Base-by-base conservation (phyloP, 139 green algal species). In the Coccomyxa sp. region DNA sequence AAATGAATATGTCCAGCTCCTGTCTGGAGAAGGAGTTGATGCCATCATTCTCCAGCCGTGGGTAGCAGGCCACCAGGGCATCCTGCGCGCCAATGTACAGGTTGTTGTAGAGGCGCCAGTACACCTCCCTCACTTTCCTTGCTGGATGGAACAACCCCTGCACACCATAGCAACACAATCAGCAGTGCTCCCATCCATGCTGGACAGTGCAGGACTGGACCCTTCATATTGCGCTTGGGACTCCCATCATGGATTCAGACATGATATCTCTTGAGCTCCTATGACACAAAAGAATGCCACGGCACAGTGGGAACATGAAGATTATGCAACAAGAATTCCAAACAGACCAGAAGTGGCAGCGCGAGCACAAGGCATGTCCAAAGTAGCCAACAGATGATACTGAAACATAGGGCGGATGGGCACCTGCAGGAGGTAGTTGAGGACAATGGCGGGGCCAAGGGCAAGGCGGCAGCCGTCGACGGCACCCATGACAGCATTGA, bases 41-140 rank as follows among this genome's bases (percentile, higher is more conserved):
- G 38, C 85, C 91, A 17, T 95, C 92, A 81, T 98, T 93, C 67
- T 82, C 80, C 79, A 97, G 84, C 57, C 79, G 82, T 9, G 96
- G 95, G 85, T 94, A 96, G 76, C 88, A 91, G 0, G 94, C 91
- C 31, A 97, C 92, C 74, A 99, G 81, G 9, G 91, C 87, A 84
- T 98, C 95, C 87, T 97, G 93, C 25, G 91, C 83, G 0, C 95
- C 97, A 58, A 99, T 96, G 92, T 99, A 99, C 81, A 98, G 89
- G 77, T 95, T 97, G 93, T 99, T 99, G 94, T 99, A 99, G 25
- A 99, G 85, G 86, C 93, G 92, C 97, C 97, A 99, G 89, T 98
- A 99, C 28, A 94, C 90, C 89, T 98, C 92, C 0, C 97, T 94
- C 63, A 99, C 95, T 81, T 96, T 96, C 31, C 95, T 85, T 12